A percentile compares a stretch with the other conserved stretches of the same genome.
Conservation (phyloP, 495 filamentous ascomycete genomes). For the Bacidia rubella region DNA sequence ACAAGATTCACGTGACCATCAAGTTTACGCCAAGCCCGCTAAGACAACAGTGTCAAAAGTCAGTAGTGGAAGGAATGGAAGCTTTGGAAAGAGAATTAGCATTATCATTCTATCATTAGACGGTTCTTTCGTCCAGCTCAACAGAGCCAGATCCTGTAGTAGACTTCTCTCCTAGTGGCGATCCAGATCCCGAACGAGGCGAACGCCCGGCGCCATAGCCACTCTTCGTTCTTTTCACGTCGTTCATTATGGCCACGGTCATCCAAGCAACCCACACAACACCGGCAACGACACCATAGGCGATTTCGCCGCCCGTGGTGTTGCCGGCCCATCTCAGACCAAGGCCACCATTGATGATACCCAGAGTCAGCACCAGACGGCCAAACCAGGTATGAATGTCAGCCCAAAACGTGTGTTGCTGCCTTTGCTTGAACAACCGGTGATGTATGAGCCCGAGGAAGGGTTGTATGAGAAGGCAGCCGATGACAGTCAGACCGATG, state of each 20-base stretch:
- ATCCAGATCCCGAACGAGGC: not conserved
- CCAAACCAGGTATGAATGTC: slow-evolving; percentile 60
- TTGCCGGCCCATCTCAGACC: slow-evolving; percentile 42
- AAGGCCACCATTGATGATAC: slow-evolving; percentile 57
- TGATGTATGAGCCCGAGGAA: slow-evolving; percentile 53
- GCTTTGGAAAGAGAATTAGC: too few relatives aligned
- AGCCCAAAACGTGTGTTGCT: slow-evolving; percentile 38
- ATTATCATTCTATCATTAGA: too few relatives aligned
- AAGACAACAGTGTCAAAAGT: too few relatives aligned
- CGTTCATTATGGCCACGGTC: slow-evolving; percentile 12
- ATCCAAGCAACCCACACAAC: slow-evolving; percentile 37
- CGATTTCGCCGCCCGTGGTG: slow-evolving; percentile 34
- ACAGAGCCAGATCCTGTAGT: too few relatives aligned
- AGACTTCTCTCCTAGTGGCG: not conserved
- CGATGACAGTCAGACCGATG: slow-evolving; percentile 48
- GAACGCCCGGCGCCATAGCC: too few relatives aligned
- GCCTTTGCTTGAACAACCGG: slow-evolving; percentile 32
- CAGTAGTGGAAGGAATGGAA: too few relatives aligned
- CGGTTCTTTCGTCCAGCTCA: too few relatives aligned
- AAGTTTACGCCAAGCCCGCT: too few relatives aligned
- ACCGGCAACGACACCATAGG: slow-evolving; percentile 46
- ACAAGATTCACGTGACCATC: too few relatives aligned
- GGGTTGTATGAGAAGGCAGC: slow-evolving; percentile 49
- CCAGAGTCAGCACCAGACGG: slow-evolving; percentile 45
- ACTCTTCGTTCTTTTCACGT: not conserved